These are phyloP conservation scores for Vigna unguiculata DNA, from an alignment of 306 rosid genomes.

Conservation along the genomic window DNA sequence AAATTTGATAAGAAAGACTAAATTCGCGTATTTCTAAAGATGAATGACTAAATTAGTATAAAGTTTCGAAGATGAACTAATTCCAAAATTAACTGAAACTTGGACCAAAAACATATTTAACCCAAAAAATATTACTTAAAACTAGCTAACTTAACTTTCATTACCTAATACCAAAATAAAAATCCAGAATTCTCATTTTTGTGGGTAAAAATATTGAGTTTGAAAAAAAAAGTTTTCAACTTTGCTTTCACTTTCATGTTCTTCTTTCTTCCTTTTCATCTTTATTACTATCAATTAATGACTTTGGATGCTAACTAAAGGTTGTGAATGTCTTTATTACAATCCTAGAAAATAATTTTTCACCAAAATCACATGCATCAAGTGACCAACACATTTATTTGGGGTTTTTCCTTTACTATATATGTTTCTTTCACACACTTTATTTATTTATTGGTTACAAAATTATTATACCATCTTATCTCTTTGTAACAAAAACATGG, in stretches of 20 bases:
- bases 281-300: constrained; percentile 2
- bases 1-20: no score
- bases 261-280: constrained; percentile 10
- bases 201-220: neutral
- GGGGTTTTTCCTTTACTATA: neutral
- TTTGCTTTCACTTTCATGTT: neutral
- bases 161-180: neutral
- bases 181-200: neutral
- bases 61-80: no score
- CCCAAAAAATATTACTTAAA: neutral
- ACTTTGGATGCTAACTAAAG: neutral
- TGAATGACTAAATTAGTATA: no score
- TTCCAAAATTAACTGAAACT: no score
- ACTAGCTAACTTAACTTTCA: neutral
- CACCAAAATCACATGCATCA: constrained; percentile 34
- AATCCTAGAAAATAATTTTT: neutral
- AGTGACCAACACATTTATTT: constrained; percentile 26
- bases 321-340: constrained; percentile 37
- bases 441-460: neutral
- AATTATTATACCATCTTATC: no score
- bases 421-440: neutral
- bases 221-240: neutral
- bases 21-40: no score
- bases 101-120: no score
- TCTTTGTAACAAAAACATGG: no score